Conservation (phyloP, 768 basidiomycete species). For the Boletus vinaceobasis region DNA sequence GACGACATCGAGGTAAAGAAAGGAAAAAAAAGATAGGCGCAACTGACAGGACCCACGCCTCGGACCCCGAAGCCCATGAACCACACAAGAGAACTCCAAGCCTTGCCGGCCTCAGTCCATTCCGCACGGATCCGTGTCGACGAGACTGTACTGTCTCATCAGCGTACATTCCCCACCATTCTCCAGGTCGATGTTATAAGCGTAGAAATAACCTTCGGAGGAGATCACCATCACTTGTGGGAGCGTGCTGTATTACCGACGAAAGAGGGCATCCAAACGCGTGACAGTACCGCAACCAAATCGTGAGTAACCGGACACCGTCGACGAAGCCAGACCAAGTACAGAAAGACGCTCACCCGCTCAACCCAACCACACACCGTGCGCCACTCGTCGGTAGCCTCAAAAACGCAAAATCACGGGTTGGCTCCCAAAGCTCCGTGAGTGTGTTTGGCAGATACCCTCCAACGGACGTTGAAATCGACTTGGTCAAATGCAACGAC, state of each 20-base stretch:
- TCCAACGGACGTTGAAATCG: constrained; percentile 73
- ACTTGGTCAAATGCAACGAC: constrained; percentile 73
- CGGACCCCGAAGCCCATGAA: neutral
- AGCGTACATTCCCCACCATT: constrained; percentile 92
- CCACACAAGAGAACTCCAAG: neutral
- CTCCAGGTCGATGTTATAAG: constrained; percentile 94
- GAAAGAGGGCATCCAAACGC: neutral
- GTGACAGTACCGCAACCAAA: neutral
- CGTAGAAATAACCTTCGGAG: constrained; percentile 92
- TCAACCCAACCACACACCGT: constrained; percentile 84
- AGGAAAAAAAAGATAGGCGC: neutral
- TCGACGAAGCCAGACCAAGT: neutral
- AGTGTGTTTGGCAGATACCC: constrained; percentile 85
- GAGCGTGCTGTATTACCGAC: constrained; percentile 58
- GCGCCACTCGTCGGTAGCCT: constrained; percentile 76
- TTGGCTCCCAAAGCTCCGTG: constrained; percentile 96
- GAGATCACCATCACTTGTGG: constrained; percentile 98
- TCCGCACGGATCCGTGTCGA: constrained; percentile 26
- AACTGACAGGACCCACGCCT: neutral
- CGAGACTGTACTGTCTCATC: constrained; percentile 83
- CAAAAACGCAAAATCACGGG: constrained; percentile 89
- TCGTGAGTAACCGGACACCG: neutral
- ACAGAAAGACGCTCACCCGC: constrained; percentile 57
- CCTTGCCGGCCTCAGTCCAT: constrained; percentile 25
- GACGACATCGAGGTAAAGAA: neutral